Base-by-base conservation (phyloP, 2,329 filamentous ascomycete species). In the Cladosporium sp. region DNA sequence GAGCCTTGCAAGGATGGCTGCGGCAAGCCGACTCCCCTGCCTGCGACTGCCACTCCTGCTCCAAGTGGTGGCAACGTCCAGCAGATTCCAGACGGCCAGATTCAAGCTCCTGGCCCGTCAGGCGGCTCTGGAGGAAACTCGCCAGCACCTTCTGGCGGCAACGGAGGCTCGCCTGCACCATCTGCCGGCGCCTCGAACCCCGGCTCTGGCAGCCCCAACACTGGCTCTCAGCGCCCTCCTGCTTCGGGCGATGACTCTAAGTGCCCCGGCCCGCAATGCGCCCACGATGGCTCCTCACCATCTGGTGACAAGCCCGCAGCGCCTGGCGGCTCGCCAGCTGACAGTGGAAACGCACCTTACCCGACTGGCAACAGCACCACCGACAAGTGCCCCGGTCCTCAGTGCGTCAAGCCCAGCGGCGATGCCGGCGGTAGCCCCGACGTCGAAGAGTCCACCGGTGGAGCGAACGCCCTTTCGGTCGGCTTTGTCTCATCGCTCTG, bases 1-100 rank as follows among this genome's bases (percentile, higher is more conserved):
- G 71, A 75, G 68, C 76, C 75, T 53, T 78, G 76, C 69, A 73
- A 70, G 28, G 76, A 43, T 23, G 56, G 65, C 18, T 67, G 67
- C 16, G 66, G 70, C 36, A 63, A 67, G 32, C 71, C 58, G 14
- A 46, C 26, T 23, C 14, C 60, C 3, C 49, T 51, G 23, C 66
- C 66, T 23, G 51, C 63, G n/a, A 66, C 68, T 28, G 56, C 58
- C 5, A 53, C 56, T 30, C 57, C 61, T 8, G 65, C 54, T 16
- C 36, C 63, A 34, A 61, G 64, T 14, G 67, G 58, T 18, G 63
- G 53, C 39, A 65, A 65, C 28, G 46, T 51, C 8, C 14, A 23
- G 21, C 61, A 72, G 57, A 70, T 70, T 28, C 48, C 61, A 8
- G 67, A 71, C 43, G 69, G 69, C 43, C 43, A 51, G 21, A 48